Conservation (phyloP, 2,329 filamentous ascomycete species). For the Colletotrichum cereale region DNA sequence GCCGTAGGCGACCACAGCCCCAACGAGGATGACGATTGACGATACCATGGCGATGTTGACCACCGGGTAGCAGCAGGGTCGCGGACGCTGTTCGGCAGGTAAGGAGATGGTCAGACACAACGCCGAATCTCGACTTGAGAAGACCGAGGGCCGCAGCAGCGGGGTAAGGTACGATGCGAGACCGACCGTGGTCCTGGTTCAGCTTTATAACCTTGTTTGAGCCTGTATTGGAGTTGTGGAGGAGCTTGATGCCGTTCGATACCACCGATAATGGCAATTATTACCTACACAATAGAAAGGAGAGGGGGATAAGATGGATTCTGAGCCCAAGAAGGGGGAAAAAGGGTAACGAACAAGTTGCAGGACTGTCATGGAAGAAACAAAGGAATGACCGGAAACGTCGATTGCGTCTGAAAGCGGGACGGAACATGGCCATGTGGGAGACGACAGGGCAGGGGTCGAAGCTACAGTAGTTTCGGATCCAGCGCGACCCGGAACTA, state of each 20-base stretch:
- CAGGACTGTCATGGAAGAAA: slow-evolving; percentile 26
- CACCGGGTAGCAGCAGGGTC: too few relatives aligned
- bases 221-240: not conserved
- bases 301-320: not conserved
- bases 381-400: slow-evolving; percentile 32
- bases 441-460: not conserved
- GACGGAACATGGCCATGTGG: slow-evolving; percentile 10
- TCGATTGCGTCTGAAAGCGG: slow-evolving; percentile 6
- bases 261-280: not conserved
- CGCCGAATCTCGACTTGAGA: not conserved
- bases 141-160: not conserved
- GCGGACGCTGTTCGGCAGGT: not conserved
- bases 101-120: not conserved
- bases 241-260: not conserved
- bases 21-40: slow-evolving; percentile 51
- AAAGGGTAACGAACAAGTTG: not conserved
- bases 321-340: not conserved
- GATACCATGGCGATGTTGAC: slow-evolving; percentile 50
- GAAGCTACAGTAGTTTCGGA: slow-evolving; percentile 36
- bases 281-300: not conserved
- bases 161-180: not conserved
- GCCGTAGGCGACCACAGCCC: slow-evolving; percentile 50
- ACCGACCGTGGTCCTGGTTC: not conserved
- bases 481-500: slow-evolving; percentile 36
- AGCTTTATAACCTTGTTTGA: not conserved